phyloP scores from a whole-genome alignment of 208 protist species.

The Acanthamoeba healyi region DNA sequence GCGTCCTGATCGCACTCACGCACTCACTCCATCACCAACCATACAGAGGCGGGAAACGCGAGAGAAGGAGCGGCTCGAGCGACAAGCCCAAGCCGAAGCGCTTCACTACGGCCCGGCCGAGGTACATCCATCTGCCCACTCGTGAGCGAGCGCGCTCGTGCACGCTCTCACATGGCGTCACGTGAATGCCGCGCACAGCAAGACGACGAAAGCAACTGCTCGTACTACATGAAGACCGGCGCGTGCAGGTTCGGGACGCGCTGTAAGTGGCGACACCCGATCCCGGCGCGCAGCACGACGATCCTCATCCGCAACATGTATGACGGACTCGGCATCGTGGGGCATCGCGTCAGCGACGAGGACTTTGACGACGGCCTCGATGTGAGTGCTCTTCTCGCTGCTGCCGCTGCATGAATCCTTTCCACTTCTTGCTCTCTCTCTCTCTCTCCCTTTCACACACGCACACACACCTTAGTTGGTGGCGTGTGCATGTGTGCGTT shows the following conservation, averaged over 20 bases:
- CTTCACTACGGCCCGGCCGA: constrained; percentile 3
- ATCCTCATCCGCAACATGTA: constrained; percentile 72
- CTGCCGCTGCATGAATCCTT: constrained; percentile 54
- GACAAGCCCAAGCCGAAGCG: background rate
- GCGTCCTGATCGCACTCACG: no score
- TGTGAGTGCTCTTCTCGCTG: constrained; percentile 52
- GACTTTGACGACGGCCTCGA: constrained; percentile 42
- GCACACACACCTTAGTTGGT: background rate
- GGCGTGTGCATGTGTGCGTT: background rate
- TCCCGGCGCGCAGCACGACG: constrained; percentile 41
- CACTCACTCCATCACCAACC: no score
- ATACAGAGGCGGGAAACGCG: no score
- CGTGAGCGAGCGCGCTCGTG: no score
- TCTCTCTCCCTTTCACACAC: background rate
- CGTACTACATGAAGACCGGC: constrained; percentile 65
- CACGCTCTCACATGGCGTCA: background rate
- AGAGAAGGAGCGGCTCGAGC: background rate
- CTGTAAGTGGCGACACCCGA: constrained; percentile 40
- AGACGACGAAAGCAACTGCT: constrained; percentile 7
- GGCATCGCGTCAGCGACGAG: background rate
- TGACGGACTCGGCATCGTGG: constrained; percentile 46
- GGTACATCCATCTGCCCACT: background rate
- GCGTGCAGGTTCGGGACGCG: constrained; percentile 27
- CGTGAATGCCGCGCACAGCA: background rate
- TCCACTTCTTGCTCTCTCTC: background rate